These are phyloP conservation scores for Hyaloscypha bicolor DNA, from an alignment of 495 filamentous ascomycete species.

Conservation along the genomic window DNA sequence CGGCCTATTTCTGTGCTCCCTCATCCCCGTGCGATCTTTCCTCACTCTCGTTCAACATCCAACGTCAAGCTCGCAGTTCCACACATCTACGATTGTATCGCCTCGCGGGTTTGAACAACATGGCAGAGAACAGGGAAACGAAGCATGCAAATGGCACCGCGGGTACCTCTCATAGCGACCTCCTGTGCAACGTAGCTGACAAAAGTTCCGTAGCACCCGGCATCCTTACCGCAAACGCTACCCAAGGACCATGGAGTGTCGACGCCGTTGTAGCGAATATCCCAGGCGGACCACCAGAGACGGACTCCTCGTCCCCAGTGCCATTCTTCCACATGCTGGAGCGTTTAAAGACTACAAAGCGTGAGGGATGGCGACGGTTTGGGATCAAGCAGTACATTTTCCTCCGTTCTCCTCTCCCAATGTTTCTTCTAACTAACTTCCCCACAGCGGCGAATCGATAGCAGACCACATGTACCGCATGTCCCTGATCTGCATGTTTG, in stretches of 20 bases:
- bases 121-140: neutral
- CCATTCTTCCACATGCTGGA: constrained; percentile 93
- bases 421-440: neutral
- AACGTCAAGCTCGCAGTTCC: neutral
- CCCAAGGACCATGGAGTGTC: constrained; percentile 43
- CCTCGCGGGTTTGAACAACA: neutral
- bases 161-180: neutral
- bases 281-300: constrained; percentile 47
- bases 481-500: constrained; percentile 93
- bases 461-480: constrained; percentile 99
- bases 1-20: neutral
- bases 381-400: constrained; percentile 58
- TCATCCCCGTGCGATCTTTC: neutral
- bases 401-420: neutral
- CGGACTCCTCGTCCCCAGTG: constrained; percentile 71
- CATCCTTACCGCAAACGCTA: neutral
- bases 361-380: constrained; percentile 94
- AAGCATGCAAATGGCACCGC: neutral
- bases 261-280: constrained; percentile 51
- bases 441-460: constrained; percentile 72
- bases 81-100: neutral
- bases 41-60: constrained; percentile 2
- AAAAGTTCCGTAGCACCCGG: neutral
- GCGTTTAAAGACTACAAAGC: constrained; percentile 90
- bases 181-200: neutral